These are phyloP conservation scores for Colletotrichum tropicicola DNA, from an alignment of 2,329 filamentous ascomycete genomes.

Conservation along the genomic window DNA sequence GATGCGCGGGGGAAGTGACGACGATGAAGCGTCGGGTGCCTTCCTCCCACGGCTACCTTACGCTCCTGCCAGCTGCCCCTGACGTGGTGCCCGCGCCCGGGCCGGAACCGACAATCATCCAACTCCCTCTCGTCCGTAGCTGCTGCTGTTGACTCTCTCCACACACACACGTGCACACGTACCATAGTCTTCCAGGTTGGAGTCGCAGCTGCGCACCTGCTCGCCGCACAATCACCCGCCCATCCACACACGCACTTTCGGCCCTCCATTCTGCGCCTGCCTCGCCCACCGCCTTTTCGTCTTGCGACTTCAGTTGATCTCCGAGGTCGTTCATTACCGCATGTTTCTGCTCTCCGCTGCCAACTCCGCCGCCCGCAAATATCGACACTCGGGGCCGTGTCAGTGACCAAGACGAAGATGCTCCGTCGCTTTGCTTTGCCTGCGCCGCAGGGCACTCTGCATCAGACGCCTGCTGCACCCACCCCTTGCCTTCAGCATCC, in stretches of 20 bases:
- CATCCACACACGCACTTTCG: no score
- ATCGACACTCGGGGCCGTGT: no score
- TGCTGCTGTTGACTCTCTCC: no score
- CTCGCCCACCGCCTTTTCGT: slow-evolving; percentile 13
- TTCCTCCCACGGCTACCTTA: background rate
- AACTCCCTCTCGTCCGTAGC: background rate
- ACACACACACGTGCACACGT: no score
- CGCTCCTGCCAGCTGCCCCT: background rate
- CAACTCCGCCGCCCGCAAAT: background rate
- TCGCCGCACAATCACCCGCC: no score
- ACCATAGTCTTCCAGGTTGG: no score
- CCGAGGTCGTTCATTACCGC: background rate
- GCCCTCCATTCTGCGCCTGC: no score
- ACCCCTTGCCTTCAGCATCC: background rate
- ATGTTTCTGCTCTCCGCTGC: background rate
- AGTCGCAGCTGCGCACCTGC: no score
- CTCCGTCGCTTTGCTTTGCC: background rate
- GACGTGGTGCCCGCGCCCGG: background rate
- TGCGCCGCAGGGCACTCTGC: background rate
- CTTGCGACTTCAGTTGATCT: background rate
- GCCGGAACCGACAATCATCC: background rate
- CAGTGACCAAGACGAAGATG: no score
- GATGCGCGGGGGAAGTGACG: background rate
- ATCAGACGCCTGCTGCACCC: background rate
- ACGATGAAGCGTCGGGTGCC: background rate